Base-by-base conservation (phyloP, 345 rosid genomes). In the Rhodomyrtus tomentosa region DNA sequence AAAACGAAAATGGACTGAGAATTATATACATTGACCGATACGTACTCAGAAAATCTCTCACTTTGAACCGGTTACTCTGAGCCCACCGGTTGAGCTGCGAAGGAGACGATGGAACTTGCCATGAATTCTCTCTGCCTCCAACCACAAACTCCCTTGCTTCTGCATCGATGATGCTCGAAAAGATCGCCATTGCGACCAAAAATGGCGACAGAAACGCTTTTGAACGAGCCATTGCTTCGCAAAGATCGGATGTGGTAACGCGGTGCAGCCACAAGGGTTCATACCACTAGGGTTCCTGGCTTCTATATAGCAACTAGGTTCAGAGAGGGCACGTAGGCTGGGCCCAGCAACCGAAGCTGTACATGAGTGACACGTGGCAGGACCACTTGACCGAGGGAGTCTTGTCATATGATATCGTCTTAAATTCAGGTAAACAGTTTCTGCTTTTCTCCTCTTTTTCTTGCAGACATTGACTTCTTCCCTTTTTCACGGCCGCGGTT, bases 71-170 rank as follows among this genome's bases (percentile, higher is more conserved):
- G 16, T 12, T 82, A 15, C 55, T 73, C 56, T 59, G 84, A 9
- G 93, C 93, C 95, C 95, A 91, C 8, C 82, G 84, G 55, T 86
- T 90, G 86, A 92, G 87, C 85, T 87, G 83, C 82, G 86, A 79
- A 16, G 83, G 83, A 22, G 86, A 83, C 55, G 92, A 88, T 51
- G 97, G 96, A 83, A 90, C 83, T 85, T 89, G 87, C 97, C 98
- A 95, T 0, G 94, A 84, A 79, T 88, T 85, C 4, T 85, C 83
- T 56, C 85, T 88, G 68, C 98, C 95, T 5, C 98, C 95, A 36
- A 95, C 92, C 12, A 92, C 45, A 50, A 92, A 51, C 42, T 88
- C 89, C 73, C 83, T 90, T 22, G 93, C 93, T 86, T 91, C 91
- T 58, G 89, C 85, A 84, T 68, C 50, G 84, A 86, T 40, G 84